Evolutionary conservation across 805 yeast genomes (phyloP), one percentile per base, ranked within the genome.

Genomic region (Saccharomycopsis amapae): DNA sequence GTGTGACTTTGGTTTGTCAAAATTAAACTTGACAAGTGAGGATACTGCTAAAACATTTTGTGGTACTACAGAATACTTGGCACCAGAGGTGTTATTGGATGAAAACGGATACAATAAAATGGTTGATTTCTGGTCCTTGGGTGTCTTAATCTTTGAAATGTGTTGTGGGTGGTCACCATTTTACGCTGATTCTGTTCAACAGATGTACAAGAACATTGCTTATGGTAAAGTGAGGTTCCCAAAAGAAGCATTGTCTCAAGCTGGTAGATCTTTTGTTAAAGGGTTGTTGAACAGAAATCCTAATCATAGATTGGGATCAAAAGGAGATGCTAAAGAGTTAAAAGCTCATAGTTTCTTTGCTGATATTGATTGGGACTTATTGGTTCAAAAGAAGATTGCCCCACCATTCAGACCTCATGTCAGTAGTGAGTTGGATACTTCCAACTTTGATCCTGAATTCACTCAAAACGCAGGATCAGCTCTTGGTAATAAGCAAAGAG

Each of bases 111-210:
- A 93, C 67, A 93, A 97, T 32, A 88, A 89, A 65, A 90, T 93
- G 97, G 98, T 93, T 51, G 98, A 93, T 64, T 93, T 93, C 58
- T 93, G 98, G 98, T 89, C 97, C 2, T 69, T 93, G 48, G 98
- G 98, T 50, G 98, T 93, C 22, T 70, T 93, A 48, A 88, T 93
- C 38, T 93, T 93, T 65, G 98, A 93, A 68, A 93, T 93, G 98
- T 89, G 97, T 65, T 93, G 97, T 68, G 98, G 98, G 42, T 93
- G 97, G 98, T 85, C 96, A 3, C 98, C 98, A 45, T 93, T 93
- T 64, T 93, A 87, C 59, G 98, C 97, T 23, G 97, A 90, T 53
- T 90, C 87, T 63, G 43, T 45, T 15, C 97, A 93, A 68, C 96
- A 93, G 65, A 93, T 93, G 98, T 93, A 93, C 68, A 93, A 90